A percentile compares a stretch with the other conserved stretches of the same genome.
Conservation (phyloP, 1,284 basidiomycete species). For the Cutaneotrichosporon daszewskae region DNA sequence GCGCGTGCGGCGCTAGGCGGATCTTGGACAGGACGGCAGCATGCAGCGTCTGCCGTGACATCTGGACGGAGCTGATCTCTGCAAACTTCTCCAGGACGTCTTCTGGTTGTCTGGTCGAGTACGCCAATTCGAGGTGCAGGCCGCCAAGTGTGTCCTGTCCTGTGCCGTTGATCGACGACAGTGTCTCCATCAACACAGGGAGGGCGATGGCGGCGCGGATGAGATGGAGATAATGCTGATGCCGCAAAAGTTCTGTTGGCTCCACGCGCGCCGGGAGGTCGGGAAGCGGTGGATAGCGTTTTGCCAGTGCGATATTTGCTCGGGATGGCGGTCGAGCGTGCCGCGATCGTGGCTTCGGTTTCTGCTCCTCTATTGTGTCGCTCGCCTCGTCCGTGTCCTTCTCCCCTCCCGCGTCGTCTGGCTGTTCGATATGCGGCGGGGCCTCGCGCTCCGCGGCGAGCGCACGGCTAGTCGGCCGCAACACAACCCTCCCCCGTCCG, state of each 20-base stretch:
- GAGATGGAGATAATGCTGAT: conserved; percentile 8
- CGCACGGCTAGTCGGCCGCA: too few relatives aligned
- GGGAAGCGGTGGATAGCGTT: background rate
- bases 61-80: conserved; percentile 2
- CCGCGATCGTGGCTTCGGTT: too few relatives aligned
- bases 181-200: background rate
- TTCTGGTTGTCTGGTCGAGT: background rate
- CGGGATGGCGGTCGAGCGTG: background rate
- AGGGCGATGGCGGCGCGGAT: background rate
- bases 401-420: too few relatives aligned
- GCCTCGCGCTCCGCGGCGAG: too few relatives aligned
- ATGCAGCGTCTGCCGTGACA: background rate
- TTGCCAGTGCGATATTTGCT: conserved; percentile 3
- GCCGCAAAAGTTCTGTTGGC: background rate
- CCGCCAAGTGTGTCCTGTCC: background rate
- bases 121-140: background rate
- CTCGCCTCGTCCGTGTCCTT: too few relatives aligned
- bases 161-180: background rate
- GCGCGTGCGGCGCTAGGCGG: conserved; percentile 14
- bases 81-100: background rate
- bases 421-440: too few relatives aligned
- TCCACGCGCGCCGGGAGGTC: background rate
- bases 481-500: too few relatives aligned
- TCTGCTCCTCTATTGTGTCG: too few relatives aligned
- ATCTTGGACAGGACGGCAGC: background rate